Evolutionary conservation across 176 grass and related monocot species (phyloP), one percentile per base, ranked within the genome.

Genomic region (Aegilops bicornis): DNA sequence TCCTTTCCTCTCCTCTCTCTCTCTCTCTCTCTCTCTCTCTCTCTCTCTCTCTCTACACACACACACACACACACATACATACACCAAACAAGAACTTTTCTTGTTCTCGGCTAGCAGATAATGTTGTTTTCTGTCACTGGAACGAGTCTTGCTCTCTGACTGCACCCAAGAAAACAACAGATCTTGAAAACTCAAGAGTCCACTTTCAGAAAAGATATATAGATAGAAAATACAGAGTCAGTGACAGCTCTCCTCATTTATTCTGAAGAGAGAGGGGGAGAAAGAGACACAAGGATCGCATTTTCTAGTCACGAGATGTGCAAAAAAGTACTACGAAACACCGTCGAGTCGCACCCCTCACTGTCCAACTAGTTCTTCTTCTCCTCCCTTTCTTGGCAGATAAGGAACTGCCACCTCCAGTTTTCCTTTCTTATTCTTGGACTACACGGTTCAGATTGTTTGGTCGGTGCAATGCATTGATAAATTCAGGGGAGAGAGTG

Each of bases 241-340:
- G 50, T 54, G 16, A 54, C 50, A 54, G 50, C 50, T 54, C 50
- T 54, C 16, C 16, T 7, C 50, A 47, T 7, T 50, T 66, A 24
- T 25, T 79, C 40, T 23, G 47, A 42, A 47, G 83, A 43, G 10
- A 10, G 39, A 42, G 39, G 15, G 68, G 63, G 4, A 23, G 2
- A 27, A 16, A 10, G 17, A 16, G 24, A 25, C 32, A 27, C n/a
- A 83, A 25, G 13, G 58, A 45, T 58, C 50, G 6, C 60, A 14
- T 89, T 81, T 73, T 59, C 31, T 85, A 74, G 16, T 13, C n/a
- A 67, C 3, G 8, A 85, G 61, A 81, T 36, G 47, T 76, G 68
- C 63, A 20, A 59, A 61, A 32, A 23, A 54, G 56, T 87, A 33
- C 23, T 83, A 33, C 32, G 66, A 66, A 81, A 68, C 36, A 15